Base-by-base conservation (phyloP, 371 early-diverging fungal species). In the Mortierella polycephala region DNA sequence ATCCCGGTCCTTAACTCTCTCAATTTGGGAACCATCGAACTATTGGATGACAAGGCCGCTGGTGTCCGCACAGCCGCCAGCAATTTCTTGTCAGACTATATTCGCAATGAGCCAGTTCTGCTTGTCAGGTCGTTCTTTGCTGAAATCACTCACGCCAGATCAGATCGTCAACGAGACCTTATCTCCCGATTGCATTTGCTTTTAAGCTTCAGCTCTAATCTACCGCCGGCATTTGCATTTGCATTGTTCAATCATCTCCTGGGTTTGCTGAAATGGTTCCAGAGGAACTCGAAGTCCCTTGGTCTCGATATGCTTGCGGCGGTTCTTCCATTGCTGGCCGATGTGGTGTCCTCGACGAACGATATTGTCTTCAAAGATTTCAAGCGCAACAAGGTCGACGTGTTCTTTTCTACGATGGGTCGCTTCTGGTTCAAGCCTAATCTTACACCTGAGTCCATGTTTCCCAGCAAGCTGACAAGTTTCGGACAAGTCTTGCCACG, bases 361-460 rank as follows among this genome's bases (percentile, higher is more conserved):
- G 89, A 89, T 40, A 67, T 90, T 7, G 84, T 88, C 2, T 85
- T 84, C 70, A 79, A 89, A 41, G 90, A 91, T 57, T 67, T 91
- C 37, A 85, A 88, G 55, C 86, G 90, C 66, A 87, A 88, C 71
- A 91, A 91, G 56, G 83, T 90, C 45, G 91, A 91, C 42, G 69
- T 85, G 46, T 69, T 89, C 54, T 66, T 89, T 37, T 69, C 82
- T 2, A 85, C 84, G 49, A 85, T 88, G 5, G 90, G 90, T 10
- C 85, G 85, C 4, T 88, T 91, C 62, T 89, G 90, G 89, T 89
- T 91, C 63, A 83, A 74, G 0, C 80, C 85, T 46, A 87, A 87
- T 51, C 57, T 72, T 9, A 81, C 85, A 20, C 90, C 89, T 0
- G 66, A 75, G 0, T 67, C 82, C 18, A 84, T 89, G 85, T 91